Percentiles rank a stretch among this genome's conserved stretches.
These are phyloP conservation scores for Phytophthora sp. DNA, from an alignment of 352 stramenopile genomes.

Conservation along the genomic window DNA sequence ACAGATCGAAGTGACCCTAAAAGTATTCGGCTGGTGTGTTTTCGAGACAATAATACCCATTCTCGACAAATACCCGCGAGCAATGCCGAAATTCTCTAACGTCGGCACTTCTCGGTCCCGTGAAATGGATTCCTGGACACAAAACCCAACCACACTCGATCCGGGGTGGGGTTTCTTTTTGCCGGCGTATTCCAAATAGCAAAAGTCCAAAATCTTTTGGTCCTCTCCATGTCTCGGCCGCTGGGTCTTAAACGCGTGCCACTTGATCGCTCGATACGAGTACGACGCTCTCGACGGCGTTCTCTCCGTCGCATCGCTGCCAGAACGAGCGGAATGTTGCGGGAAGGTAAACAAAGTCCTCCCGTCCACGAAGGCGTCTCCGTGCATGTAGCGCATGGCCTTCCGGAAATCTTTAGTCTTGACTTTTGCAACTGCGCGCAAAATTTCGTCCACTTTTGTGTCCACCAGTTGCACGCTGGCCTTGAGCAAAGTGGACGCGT, in stretches of 20 bases:
- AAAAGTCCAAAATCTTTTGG: conserved; percentile 68
- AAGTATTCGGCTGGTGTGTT: conserved; percentile 61
- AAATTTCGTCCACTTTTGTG: conserved; percentile 58
- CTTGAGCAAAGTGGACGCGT: conserved; percentile 72
- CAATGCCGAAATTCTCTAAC: conserved; percentile 66
- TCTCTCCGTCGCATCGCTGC: conserved; percentile 5
- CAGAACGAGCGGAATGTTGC: conserved; percentile 7
- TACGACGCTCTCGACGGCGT: conserved; percentile 27
- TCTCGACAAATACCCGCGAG: conserved; percentile 54
- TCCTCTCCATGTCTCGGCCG: conserved; percentile 36
- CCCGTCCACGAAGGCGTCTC: conserved; percentile 64
- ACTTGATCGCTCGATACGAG: conserved; percentile 81
- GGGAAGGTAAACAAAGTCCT: conserved; percentile 71
- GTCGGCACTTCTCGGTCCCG: conserved; percentile 65
- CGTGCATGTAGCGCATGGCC: conserved; percentile 60
- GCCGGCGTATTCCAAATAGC: conserved; percentile 78
- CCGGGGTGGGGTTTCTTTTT: conserved; percentile 53
- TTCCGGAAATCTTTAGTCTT: conserved; percentile 74
- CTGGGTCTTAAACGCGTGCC: conserved; percentile 57
- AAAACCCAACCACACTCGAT: conserved; percentile 75
- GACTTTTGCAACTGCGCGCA: conserved; percentile 56
- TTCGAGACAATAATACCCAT: conserved; percentile 75
- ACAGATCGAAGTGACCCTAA: conserved; percentile 72
- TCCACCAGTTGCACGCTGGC: conserved; percentile 59
- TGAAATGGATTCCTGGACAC: conserved; percentile 72